Conservation (phyloP, 129 eudicot species). For the Chrysanthemum seticuspe region DNA sequence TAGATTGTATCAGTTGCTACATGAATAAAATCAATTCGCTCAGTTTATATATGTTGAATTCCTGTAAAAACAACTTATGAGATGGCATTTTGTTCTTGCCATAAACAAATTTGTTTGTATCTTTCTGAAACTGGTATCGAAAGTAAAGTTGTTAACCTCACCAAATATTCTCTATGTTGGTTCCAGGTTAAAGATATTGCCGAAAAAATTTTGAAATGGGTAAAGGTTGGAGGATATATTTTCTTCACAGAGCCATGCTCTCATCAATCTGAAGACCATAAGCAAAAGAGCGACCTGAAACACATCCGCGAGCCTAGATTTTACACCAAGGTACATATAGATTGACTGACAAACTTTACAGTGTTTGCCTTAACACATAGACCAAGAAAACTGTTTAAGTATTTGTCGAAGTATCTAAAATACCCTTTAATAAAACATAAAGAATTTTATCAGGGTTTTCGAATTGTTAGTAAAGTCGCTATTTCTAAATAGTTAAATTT, state of each 20-base stretch:
- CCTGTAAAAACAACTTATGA: too few species aligned
- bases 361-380: background rate
- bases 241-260: conserved; percentile 94
- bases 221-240: conserved; percentile 90
- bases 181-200: conserved; percentile 72
- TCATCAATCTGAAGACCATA: conserved; percentile 92
- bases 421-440: background rate
- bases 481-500: background rate
- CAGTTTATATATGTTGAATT: too few species aligned
- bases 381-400: background rate
- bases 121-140: background rate
- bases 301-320: conserved; percentile 90
- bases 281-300: conserved; percentile 69
- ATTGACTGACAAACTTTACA: background rate
- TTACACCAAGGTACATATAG: conserved; percentile 76
- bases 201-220: conserved; percentile 70
- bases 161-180: conserved; percentile 7
- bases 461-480: background rate
- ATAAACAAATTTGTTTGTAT: background rate
- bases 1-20: too few species aligned
- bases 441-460: background rate
- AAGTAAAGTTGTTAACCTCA: background rate
- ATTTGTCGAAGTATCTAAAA: conserved; percentile 6
- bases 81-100: too few species aligned
- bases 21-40: too few species aligned